Evolutionary conservation across 441 rosid species (phyloP).

Genomic region (Dalechampia spathulata): DNA sequence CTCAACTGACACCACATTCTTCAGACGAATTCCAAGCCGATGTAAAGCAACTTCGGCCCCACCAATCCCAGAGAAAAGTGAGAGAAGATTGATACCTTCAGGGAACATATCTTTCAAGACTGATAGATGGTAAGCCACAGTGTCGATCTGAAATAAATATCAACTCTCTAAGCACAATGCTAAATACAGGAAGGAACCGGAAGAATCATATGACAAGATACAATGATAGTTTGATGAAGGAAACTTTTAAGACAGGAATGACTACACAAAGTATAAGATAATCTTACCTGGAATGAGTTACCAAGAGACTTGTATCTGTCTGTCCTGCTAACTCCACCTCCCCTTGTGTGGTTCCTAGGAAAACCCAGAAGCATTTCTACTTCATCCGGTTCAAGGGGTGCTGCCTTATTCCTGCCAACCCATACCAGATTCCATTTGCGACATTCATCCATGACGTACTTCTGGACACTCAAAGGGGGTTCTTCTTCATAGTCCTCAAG

Average conservation of each 20-base stretch:
- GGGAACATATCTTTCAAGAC: constrained; percentile 59
- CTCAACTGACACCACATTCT: constrained; percentile 71
- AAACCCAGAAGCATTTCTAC: constrained; percentile 84
- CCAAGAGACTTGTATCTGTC: constrained; percentile 80
- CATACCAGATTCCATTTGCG: constrained; percentile 87
- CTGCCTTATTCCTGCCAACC: constrained; percentile 84
- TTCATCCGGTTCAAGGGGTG: constrained; percentile 87
- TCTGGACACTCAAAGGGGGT: constrained; percentile 41
- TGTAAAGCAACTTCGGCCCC: constrained; percentile 94
- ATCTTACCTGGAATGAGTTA: constrained; percentile 79
- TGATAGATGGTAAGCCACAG: constrained; percentile 88
- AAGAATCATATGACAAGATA: too few species aligned
- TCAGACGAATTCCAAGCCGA: constrained; percentile 58
- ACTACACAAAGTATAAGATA: neutral
- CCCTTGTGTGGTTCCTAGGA: constrained; percentile 85
- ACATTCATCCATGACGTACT: constrained; percentile 50
- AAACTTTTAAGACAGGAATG: neutral
- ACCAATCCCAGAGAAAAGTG: constrained; percentile 92
- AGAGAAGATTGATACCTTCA: constrained; percentile 61
- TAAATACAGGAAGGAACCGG: too few species aligned
- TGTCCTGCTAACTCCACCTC: constrained; percentile 76
- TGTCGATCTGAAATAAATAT: constrained; percentile 74
- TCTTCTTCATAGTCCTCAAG: constrained; percentile 42
- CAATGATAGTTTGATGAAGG: too few species aligned
- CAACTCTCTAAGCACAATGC: too few species aligned